These are phyloP conservation scores for Solanum megistacrolobum DNA, from an alignment of 257 asterid genomes.

Conservation along the genomic window DNA sequence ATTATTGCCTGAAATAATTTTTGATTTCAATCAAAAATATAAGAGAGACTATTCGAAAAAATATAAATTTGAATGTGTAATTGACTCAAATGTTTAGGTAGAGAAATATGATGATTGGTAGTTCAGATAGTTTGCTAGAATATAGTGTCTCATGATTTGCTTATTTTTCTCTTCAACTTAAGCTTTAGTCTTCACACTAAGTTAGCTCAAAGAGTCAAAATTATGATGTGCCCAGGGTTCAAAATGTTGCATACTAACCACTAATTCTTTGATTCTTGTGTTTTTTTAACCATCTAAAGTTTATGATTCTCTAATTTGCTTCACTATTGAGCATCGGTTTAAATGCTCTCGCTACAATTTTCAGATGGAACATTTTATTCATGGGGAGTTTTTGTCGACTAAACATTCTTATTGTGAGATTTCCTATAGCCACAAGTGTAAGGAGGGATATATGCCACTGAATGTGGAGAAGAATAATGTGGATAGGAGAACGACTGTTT, in stretches of 20 bases:
- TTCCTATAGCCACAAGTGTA: background rate
- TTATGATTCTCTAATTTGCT: background rate
- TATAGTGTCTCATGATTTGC: background rate
- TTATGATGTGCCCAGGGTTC: background rate
- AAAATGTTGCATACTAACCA: background rate
- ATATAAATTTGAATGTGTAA: no score
- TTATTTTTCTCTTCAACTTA: background rate
- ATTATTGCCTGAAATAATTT: background rate
- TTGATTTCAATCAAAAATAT: no score
- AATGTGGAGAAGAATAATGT: background rate
- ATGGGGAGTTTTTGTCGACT: background rate
- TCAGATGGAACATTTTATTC: background rate
- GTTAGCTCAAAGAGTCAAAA: background rate
- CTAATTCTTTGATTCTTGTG: background rate
- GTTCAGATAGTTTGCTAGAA: background rate
- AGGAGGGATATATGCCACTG: background rate
- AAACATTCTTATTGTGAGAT: background rate
- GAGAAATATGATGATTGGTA: no score
- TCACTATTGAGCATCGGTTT: background rate
- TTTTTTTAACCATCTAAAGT: background rate
- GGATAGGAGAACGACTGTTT: no score
- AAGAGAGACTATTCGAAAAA: background rate
- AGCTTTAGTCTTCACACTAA: background rate
- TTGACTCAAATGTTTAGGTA: no score
- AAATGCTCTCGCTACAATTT: background rate